Base-by-base conservation (phyloP, 805 yeast species). In the Suhomyces faveliae region DNA sequence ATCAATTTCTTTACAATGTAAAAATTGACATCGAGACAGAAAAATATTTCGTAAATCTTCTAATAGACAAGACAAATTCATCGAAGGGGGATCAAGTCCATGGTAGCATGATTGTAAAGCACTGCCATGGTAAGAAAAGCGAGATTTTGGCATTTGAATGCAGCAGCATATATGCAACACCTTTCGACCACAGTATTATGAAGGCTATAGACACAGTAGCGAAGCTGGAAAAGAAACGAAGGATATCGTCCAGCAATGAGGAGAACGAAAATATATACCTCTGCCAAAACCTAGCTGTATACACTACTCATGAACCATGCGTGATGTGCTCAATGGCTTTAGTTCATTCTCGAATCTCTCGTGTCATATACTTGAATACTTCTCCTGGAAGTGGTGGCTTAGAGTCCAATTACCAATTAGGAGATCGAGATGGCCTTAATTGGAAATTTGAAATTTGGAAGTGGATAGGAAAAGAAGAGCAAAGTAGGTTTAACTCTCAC, bases 251-350 rank as follows among this genome's bases (percentile, higher is more conserved):
- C 24, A 30, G 29, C 20, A 2, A 22, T 1, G 22, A 35, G 13
- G 47, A 50, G 10, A 42, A 39, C 12, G 65, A 50, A 54, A 58
- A 44, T 11, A 60, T 63, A 24, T 94, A 94, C 60, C 73, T 94
- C 2, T 91, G 98, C 61, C 78, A 85, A 29, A 79, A 84, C 46
- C 76, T 82, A 54, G 83, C 87, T 51, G 89, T 94, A 0, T 89
- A 87, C 60, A 87, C 95, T 1, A 86, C 96, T 0, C 96, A 90
- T 62, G 99, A 94, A 64, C 99, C 99, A 0, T 94, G 99, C 59
- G 80, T 89, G 0, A 94, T 92, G 97, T 94, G 99, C 60, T 70
- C 88, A 5, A 94, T 94, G 99, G 98, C 98, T 0, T 71, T 94
- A 35, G 84, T 91, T 9, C 99, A 94, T 62, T 92, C 98, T 1